Percentiles rank a stretch among this genome's conserved stretches.
phyloP scores from a whole-genome alignment of 2,329 filamentous ascomycete species.

The Cercospora sesami region DNA sequence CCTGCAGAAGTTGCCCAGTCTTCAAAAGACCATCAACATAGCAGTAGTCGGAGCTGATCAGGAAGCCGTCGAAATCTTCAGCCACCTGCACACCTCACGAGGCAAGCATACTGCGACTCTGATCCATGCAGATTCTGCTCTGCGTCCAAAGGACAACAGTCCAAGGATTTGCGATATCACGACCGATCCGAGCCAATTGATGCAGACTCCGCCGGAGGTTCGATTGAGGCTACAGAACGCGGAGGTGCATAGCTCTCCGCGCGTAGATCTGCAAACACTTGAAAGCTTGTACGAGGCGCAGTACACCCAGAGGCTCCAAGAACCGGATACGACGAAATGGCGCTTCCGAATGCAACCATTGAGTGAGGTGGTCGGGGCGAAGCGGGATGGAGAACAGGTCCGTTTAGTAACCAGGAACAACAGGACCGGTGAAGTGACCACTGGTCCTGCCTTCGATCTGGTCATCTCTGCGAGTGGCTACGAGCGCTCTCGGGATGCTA shows the following conservation, averaged over 20 bases:
- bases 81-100: slow-evolving; percentile 26
- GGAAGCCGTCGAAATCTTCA: slow-evolving; percentile 31
- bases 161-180: slow-evolving; percentile 25
- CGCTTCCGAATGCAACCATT: slow-evolving; percentile 27
- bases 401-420: slow-evolving; percentile 23
- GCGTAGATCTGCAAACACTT: slow-evolving; percentile 28
- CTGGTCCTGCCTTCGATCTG: slow-evolving; percentile 23
- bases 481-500: slow-evolving; percentile 18
- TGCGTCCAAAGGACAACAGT: slow-evolving; percentile 29
- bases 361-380: slow-evolving; percentile 22
- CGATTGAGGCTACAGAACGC: slow-evolving; percentile 19
- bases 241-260: slow-evolving; percentile 17
- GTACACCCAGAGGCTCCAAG: slow-evolving; percentile 29
- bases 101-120: slow-evolving; percentile 28
- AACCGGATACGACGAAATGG: slow-evolving; percentile 25
- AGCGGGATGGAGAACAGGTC: slow-evolving; percentile 15
- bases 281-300: slow-evolving; percentile 29
- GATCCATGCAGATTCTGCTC: slow-evolving; percentile 28
- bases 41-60: slow-evolving; percentile 32
- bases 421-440: slow-evolving; percentile 20
- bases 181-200: slow-evolving; percentile 9
- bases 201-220: slow-evolving; percentile 26
- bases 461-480: slow-evolving; percentile 30
- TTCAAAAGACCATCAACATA: slow-evolving; percentile 24
- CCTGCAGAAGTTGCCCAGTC: slow-evolving; percentile 21